These are phyloP conservation scores for Paraphaeosphaeria sporulosa DNA, from an alignment of 2,329 filamentous ascomycete genomes.

Conservation along the genomic window DNA sequence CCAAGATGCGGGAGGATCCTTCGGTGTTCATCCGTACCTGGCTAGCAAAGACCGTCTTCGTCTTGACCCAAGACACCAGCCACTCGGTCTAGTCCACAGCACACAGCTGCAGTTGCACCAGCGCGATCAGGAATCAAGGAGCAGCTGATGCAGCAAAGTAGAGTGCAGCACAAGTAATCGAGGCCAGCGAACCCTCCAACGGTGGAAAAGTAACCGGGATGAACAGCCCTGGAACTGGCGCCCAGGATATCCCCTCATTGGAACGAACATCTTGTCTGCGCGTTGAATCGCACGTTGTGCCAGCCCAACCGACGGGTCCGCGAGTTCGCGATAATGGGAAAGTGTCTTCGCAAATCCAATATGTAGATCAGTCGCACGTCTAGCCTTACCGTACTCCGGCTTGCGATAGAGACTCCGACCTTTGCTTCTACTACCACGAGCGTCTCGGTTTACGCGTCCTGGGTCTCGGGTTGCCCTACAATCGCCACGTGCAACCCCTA, in stretches of 20 bases:
- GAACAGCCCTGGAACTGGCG: neutral
- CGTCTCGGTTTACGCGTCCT: conserved; percentile 5
- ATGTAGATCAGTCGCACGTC: conserved; percentile 10
- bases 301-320: conserved; percentile 19
- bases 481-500: conserved; percentile 8
- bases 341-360: neutral
- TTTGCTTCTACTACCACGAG: conserved; percentile 4
- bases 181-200: neutral
- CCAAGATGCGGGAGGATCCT: conserved; percentile 21
- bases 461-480: neutral
- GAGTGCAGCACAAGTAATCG: neutral
- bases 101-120: neutral
- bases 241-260: neutral
- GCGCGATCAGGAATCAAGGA: neutral
- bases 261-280: conserved; percentile 15
- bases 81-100: neutral
- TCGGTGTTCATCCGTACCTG: conserved; percentile 13
- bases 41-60: conserved; percentile 2
- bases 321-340: conserved; percentile 20
- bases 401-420: neutral
- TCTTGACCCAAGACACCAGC: conserved; percentile 1
- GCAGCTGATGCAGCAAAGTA: neutral
- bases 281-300: conserved; percentile 16
- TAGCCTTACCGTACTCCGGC: conserved; percentile 15
- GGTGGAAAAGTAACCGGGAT: neutral